Evolutionary conservation across 495 filamentous ascomycete genomes (phyloP).

Genomic region (Aspergillus mulundensis): DNA sequence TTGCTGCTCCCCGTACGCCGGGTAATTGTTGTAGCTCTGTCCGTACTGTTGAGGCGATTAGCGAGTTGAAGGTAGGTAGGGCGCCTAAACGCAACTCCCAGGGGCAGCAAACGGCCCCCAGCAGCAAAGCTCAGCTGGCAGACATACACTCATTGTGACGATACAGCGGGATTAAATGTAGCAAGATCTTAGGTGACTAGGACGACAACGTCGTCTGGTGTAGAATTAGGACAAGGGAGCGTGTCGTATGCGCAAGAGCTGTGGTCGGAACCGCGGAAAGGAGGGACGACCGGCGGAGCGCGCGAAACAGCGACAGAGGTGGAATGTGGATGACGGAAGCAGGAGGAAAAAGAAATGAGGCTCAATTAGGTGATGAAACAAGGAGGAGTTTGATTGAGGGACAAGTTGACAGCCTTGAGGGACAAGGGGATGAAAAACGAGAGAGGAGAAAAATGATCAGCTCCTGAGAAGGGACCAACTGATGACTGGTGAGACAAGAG

Average conservation of each 20-base stretch:
- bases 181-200: background rate
- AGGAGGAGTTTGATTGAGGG: slow-evolving; percentile 3
- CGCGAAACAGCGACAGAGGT: slow-evolving; percentile 5
- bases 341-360: background rate
- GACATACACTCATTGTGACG: slow-evolving; percentile 10
- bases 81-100: background rate
- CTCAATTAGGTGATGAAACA: slow-evolving; percentile 2
- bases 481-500: slow-evolving; percentile 17
- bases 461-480: background rate
- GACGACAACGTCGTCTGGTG: background rate
- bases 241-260: background rate
- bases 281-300: slow-evolving; percentile 2
- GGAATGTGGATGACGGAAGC: background rate
- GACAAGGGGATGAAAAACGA: slow-evolving; percentile 2
- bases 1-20: background rate
- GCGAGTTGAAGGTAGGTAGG: background rate
- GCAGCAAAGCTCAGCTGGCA: background rate
- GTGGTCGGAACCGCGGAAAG: slow-evolving; percentile 7
- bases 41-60: slow-evolving; percentile 11
- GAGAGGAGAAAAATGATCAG: slow-evolving; percentile 4
- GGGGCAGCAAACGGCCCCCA: too few relatives aligned
- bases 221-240: background rate
- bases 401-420: background rate
- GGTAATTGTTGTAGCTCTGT: slow-evolving; percentile 7
- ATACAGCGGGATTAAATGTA: background rate